Percentiles rank a stretch among this genome's conserved stretches.
Conservation (phyloP, 192 early-diverging fungal genomes). For the Linnemannia elongata region DNA sequence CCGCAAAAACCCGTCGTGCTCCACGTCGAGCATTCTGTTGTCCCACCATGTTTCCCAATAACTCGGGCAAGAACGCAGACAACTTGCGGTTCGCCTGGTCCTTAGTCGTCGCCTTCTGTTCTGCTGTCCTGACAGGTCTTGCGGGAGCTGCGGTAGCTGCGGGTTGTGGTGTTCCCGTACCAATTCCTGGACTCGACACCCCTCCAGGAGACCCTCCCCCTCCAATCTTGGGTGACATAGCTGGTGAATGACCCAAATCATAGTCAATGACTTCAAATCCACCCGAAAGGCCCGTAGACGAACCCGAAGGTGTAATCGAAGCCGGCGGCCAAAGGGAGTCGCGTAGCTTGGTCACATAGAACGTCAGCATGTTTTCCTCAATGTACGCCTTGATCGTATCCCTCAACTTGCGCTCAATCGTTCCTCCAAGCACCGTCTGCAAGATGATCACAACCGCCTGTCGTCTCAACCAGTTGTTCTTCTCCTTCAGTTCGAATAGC, state of each 20-base stretch:
- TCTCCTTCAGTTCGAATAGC: conserved; percentile 91
- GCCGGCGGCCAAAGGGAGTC: conserved; percentile 69
- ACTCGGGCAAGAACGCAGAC: conserved; percentile 73
- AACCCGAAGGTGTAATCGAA: neutral
- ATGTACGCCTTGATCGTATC: conserved; percentile 55
- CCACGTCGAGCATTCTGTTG: conserved; percentile 84
- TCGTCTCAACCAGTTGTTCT: conserved; percentile 89
- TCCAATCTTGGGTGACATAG: conserved; percentile 1
- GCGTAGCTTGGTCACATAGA: conserved; percentile 55
- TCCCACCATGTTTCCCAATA: conserved; percentile 86
- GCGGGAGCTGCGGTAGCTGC: neutral
- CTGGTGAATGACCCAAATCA: conserved; percentile 7
- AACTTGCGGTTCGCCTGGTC: conserved; percentile 67
- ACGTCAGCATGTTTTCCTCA: conserved; percentile 59
- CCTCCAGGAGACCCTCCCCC: neutral
- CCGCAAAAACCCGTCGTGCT: conserved; percentile 73
- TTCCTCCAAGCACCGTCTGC: conserved; percentile 89
- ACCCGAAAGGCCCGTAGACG: neutral
- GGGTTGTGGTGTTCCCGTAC: neutral
- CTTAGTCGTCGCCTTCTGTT: conserved; percentile 60
- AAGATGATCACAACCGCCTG: conserved; percentile 89
- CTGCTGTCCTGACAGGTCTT: conserved; percentile 55
- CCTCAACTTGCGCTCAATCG: conserved; percentile 81
- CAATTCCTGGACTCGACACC: neutral
- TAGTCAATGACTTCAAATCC: conserved; percentile 26